Percentiles rank a stretch among this genome's conserved stretches.
phyloP scores from a whole-genome alignment of 768 basidiomycete species.

The Strobilomyces dryophilus region DNA sequence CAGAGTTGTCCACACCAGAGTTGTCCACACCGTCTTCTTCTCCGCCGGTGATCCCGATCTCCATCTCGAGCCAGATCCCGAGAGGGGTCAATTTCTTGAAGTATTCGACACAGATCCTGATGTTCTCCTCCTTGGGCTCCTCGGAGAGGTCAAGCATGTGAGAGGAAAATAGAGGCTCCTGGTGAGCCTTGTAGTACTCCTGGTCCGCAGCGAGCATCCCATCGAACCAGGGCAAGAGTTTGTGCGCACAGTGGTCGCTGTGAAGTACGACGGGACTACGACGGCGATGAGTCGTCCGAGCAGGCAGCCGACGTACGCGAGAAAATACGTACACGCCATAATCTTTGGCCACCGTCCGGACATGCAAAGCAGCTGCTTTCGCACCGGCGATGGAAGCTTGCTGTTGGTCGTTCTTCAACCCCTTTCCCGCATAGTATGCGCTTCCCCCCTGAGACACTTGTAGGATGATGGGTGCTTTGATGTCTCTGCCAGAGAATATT shows the following conservation, averaged over 20 bases:
- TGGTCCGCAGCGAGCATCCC: slow-evolving; percentile 98
- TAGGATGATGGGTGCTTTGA: slow-evolving; percentile 96
- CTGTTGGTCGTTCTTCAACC: slow-evolving; percentile 90
- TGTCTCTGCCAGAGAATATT: slow-evolving; percentile 52
- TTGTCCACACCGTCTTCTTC: slow-evolving; percentile 99
- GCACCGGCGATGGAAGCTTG: slow-evolving; percentile 95
- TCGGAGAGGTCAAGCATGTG: slow-evolving; percentile 99
- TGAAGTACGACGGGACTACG: slow-evolving; percentile 91
- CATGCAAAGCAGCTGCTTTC: slow-evolving; percentile 85
- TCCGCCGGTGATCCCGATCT: slow-evolving; percentile 99
- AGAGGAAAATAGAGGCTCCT: slow-evolving; percentile 87
- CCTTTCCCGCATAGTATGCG: slow-evolving; percentile 97
- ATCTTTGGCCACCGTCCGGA: slow-evolving; percentile 79
- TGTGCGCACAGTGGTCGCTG: slow-evolving; percentile 97
- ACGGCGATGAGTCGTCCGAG: background rate
- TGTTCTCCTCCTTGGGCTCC: slow-evolving; percentile 89
- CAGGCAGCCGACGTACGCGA: background rate
- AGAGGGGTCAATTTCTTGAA: slow-evolving; percentile 92
- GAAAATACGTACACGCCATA: slow-evolving; percentile 81
- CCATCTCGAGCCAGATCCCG: slow-evolving; percentile 99
- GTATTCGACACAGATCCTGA: slow-evolving; percentile 89
- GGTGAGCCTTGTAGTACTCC: slow-evolving; percentile 85
- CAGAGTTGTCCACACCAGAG: slow-evolving; percentile 88
- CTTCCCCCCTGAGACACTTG: slow-evolving; percentile 97
- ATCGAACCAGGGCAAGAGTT: slow-evolving; percentile 98